Evolutionary conservation across 768 basidiomycete genomes (phyloP), one percentile per base, ranked within the genome.

Genomic region (Clitopilus hobsonii): DNA sequence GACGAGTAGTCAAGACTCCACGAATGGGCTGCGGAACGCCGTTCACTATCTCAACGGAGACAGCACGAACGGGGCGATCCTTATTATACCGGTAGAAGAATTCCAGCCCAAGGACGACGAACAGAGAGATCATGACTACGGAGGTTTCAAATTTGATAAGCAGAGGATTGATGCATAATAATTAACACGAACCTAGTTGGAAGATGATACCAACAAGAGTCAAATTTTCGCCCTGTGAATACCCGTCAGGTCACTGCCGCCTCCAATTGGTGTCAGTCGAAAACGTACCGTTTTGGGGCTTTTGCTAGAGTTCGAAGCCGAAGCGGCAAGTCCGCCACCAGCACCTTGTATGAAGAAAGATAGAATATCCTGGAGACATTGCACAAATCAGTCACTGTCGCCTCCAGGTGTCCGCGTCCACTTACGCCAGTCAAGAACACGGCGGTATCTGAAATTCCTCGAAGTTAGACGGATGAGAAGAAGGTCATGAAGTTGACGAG

Each of bases 191-290:
- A 77, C 77, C 60, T 20, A 85, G 65, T 61, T 88, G 86, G 60
- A 86, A 77, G 16, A 72, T 70, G 56, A 89, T 86, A 49, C 86
- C 87, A 1, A 69, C 81, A 10, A 85, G 72, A 83, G 86, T 85
- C 25, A 68, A 58, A 38, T 66, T 60, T n/a, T 55, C 65, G 6
- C 67, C 68, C 66, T 69, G 30, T 13, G 20, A 28, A 24, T 47
- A 24, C 3, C 28, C 2, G 16, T 29, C 16, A 24, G 23, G 26
- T 3, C 30, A 51, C 13, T 4, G 22, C 10, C 8, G 25, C 5
- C 5, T 26, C 29, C 11, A 47, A 18, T 26, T n/a, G 36, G 22
- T 25, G 14, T 24, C 20, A 20, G 25, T 20, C 14, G n/a, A 25
- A 52, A 3, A 25, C 57, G n/a, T 38, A 66, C 63, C 14, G 58